Evolutionary conservation across 495 filamentous ascomycete species (phyloP).

Genomic region (Apiosordaria backusii): DNA sequence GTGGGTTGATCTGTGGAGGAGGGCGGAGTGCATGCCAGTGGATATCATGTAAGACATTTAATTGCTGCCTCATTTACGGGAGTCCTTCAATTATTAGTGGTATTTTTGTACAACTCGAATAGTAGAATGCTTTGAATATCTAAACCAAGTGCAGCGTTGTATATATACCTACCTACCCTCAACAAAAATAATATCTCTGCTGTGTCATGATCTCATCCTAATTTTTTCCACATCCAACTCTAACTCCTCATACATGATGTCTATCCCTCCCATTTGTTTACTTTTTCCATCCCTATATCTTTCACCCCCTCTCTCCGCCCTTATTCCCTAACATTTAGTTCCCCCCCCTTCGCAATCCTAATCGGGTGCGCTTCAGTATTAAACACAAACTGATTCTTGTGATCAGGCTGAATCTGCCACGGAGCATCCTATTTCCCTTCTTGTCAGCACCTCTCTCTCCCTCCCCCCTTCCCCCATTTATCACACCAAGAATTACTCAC

Average conservation of each 20-base stretch:
- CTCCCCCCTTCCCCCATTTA: background rate
- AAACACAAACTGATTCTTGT: slow-evolving; percentile 65
- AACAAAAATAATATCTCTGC: no score
- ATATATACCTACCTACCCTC: no score
- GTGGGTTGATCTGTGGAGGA: background rate
- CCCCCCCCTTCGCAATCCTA: slow-evolving; percentile 39
- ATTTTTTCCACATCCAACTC: background rate
- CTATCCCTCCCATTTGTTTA: no score
- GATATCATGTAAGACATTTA: no score
- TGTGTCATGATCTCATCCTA: no score
- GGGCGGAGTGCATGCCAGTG: background rate
- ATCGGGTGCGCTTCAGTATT: slow-evolving; percentile 86
- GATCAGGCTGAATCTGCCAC: slow-evolving; percentile 62
- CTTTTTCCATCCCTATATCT: background rate
- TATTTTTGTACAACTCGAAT: no score
- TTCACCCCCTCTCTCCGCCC: background rate
- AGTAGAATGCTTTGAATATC: no score
- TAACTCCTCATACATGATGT: no score
- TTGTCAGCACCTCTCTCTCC: slow-evolving; percentile 4
- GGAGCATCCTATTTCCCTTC: slow-evolving; percentile 43
- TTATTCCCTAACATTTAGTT: background rate
- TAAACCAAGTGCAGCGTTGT: no score
- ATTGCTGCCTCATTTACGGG: no score
- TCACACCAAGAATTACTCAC: slow-evolving; percentile 21
- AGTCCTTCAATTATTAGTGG: no score